Percentiles rank a stretch among this genome's conserved stretches.
phyloP scores from a whole-genome alignment of 257 asterid genomes.

The Solanum pinnatisectum region DNA sequence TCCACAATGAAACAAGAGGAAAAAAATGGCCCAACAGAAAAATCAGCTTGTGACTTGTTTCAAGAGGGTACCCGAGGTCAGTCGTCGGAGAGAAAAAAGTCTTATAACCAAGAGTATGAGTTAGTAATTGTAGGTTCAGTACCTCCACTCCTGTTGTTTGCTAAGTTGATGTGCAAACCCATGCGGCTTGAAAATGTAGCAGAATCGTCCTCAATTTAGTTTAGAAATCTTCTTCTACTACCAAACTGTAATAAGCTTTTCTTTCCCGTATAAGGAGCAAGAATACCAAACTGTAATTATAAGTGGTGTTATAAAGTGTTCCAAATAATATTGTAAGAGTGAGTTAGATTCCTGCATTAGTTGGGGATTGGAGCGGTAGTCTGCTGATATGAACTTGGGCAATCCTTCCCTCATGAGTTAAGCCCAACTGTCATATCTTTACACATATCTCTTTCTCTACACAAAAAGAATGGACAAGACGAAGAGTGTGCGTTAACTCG shows the following conservation, averaged over 20 bases:
- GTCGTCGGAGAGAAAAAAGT: background rate
- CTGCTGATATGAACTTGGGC: no score
- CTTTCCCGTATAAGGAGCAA: no score
- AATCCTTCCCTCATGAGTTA: no score
- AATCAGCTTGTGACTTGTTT: background rate
- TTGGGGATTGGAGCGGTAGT: no score
- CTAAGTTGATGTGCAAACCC: background rate
- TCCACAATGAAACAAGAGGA: background rate
- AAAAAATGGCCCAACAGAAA: background rate
- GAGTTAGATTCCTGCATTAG: no score
- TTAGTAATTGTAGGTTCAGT: no score
- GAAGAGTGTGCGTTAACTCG: background rate
- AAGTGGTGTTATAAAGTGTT: background rate
- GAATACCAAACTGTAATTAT: background rate
- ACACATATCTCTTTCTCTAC: background rate
- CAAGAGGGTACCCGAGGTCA: background rate
- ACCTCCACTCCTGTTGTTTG: background rate
- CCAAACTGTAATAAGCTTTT: background rate
- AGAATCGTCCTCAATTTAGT: background rate
- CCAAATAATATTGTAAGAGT: background rate
- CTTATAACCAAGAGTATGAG: no score
- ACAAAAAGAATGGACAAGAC: background rate
- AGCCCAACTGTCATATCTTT: no score
- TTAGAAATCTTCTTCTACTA: background rate
- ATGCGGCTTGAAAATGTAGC: background rate